These are phyloP conservation scores for Candida ortonii DNA, from an alignment of 805 yeast species.

Conservation along the genomic window DNA sequence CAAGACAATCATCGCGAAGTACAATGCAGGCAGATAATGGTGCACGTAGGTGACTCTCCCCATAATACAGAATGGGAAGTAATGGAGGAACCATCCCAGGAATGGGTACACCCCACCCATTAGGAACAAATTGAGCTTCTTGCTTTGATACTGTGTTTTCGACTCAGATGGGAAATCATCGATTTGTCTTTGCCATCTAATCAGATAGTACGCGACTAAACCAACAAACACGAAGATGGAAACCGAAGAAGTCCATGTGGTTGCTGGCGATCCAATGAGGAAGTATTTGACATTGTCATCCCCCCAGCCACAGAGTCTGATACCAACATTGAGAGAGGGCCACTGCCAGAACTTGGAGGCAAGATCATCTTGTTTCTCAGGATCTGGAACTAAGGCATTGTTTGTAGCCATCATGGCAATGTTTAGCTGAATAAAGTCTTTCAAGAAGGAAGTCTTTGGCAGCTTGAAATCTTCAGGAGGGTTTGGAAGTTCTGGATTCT, in stretches of 20 bases:
- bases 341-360: slow-evolving; percentile 84
- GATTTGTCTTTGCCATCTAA: slow-evolving; percentile 84
- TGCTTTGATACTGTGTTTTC: slow-evolving; percentile 10
- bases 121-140: slow-evolving; percentile 34
- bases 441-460: slow-evolving; percentile 74
- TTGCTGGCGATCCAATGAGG: slow-evolving; percentile 73
- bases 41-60: slow-evolving; percentile 96
- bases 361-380: slow-evolving; percentile 67
- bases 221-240: slow-evolving; percentile 55
- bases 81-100: slow-evolving; percentile 88
- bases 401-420: slow-evolving; percentile 88
- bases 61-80: slow-evolving; percentile 85
- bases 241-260: slow-evolving; percentile 70
- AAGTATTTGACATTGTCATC: slow-evolving; percentile 58
- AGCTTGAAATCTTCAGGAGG: slow-evolving; percentile 60
- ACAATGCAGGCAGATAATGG: slow-evolving; percentile 93
- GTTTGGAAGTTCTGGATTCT: slow-evolving; percentile 54
- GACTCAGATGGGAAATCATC: slow-evolving; percentile 51
- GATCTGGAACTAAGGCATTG: slow-evolving; percentile 76
- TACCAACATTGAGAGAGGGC: slow-evolving; percentile 77
- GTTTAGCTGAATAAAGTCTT: slow-evolving; percentile 71
- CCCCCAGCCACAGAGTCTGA: slow-evolving; percentile 74
- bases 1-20: slow-evolving; percentile 82
- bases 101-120: slow-evolving; percentile 81
- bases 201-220: slow-evolving; percentile 41